Conservation (phyloP, 2,329 filamentous ascomycete genomes). For the Fusarium papillatum region DNA sequence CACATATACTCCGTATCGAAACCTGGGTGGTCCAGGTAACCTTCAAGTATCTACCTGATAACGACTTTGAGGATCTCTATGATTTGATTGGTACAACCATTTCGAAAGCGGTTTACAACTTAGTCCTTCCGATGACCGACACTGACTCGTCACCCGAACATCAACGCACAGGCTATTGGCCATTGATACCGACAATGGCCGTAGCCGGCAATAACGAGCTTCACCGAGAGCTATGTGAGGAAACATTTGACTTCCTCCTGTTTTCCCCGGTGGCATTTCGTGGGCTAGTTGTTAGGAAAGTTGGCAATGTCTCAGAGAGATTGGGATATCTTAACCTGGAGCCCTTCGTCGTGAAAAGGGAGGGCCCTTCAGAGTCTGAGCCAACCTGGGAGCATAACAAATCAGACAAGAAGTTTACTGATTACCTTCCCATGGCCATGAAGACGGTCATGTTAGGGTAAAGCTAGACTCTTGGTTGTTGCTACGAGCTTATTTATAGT, state of each 20-base stretch:
- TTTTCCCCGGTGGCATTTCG: neutral
- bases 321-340: neutral
- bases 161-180: neutral
- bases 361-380: neutral
- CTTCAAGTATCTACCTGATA: neutral
- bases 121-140: neutral
- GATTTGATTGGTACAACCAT: neutral
- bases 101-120: neutral
- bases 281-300: neutral
- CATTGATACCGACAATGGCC: neutral
- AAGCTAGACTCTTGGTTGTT: neutral
- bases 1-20: neutral
- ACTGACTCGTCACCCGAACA: neutral
- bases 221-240: neutral
- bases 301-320: neutral
- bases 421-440: neutral
- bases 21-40: neutral
- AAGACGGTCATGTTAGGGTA: neutral
- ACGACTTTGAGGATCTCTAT: neutral
- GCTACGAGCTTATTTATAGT: neutral
- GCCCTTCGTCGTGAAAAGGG: neutral
- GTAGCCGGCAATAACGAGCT: neutral
- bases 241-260: neutral
- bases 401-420: neutral
- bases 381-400: neutral